Base-by-base conservation (phyloP, 352 stramenopile genomes). In the Globisporangium orthogonon region DNA sequence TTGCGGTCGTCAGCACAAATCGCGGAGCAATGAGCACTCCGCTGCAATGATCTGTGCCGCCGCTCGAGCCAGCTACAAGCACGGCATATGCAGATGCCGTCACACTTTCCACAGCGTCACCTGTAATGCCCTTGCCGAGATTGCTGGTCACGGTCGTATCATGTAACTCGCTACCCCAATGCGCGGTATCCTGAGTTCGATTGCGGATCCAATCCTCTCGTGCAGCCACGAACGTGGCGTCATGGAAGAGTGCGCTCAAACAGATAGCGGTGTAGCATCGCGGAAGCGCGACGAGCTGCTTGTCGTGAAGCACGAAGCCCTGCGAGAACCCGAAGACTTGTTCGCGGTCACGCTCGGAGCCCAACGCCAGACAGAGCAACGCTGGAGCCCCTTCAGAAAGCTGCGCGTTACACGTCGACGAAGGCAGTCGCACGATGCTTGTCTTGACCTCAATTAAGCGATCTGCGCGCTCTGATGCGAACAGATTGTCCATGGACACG, bases 401-500 rank as follows among this genome's bases (percentile, higher is more conserved):
- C 11, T 47, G 23, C 18, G 44, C 45, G 11, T 47, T 45, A 33
- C 54, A 59, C 3, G n/a, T 53, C 37, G 54, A 46, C 54, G 44
- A 2, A 33, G 54, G 54, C 5, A 59, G 3, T 3, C 54, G 54
- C 33, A 59, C 54, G 44, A 59, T 33, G 33, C 54, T 47, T 29
- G 44, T 44, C 5, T 33, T 59, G 10, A 15, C 28, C 9, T 52
- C 28, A 17, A 59, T 44, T 13, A 3, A 35, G 6, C 51, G 54
- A 13, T 52, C 35, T n/a, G 31, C 46, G 39, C 54, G 44, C 23
- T 52, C 28, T 1, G 54, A 52, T 6, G 54, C 33, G 11, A 59
- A 59, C 10, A 59, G 18, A 31, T 59, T 59, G 44, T 59, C 54
- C 54, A 59, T 52, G 11, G 54, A 35, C 44, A 59, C 54, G 18